These are phyloP conservation scores for Paxillus ammoniavirescens DNA, from an alignment of 768 basidiomycete species.

Conservation along the genomic window DNA sequence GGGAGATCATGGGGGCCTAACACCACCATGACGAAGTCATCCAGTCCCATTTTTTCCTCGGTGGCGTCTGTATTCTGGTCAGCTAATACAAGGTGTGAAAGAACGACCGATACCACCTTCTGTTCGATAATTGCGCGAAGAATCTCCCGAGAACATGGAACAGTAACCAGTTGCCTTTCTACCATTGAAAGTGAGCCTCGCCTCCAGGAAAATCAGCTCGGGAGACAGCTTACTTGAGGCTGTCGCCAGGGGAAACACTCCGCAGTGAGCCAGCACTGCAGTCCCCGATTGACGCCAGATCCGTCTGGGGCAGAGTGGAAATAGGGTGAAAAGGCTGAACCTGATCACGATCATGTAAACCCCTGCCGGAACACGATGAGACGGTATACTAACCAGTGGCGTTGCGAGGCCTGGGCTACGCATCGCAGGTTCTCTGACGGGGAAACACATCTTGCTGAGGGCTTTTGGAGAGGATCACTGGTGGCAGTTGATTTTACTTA, in stretches of 20 bases:
- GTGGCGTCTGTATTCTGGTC: neutral
- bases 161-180: neutral
- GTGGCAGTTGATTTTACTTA: neutral
- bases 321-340: too few species aligned
- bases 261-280: neutral
- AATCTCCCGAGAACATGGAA: neutral
- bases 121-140: neutral
- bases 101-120: neutral
- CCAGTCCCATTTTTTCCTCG: neutral
- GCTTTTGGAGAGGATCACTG: neutral
- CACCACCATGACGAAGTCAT: neutral
- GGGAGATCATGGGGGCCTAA: neutral
- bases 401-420: neutral
- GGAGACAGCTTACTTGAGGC: neutral
- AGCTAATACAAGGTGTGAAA: neutral
- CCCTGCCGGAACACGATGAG: neutral
- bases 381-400: neutral
- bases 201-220: neutral
- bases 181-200: neutral
- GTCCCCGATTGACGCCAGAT: neutral
- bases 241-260: too few species aligned
- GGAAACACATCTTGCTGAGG: neutral
- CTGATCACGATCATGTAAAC: neutral
- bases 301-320: neutral
- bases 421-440: neutral